Conservation (phyloP, 768 basidiomycete species). For the Podaxis sp. region DNA sequence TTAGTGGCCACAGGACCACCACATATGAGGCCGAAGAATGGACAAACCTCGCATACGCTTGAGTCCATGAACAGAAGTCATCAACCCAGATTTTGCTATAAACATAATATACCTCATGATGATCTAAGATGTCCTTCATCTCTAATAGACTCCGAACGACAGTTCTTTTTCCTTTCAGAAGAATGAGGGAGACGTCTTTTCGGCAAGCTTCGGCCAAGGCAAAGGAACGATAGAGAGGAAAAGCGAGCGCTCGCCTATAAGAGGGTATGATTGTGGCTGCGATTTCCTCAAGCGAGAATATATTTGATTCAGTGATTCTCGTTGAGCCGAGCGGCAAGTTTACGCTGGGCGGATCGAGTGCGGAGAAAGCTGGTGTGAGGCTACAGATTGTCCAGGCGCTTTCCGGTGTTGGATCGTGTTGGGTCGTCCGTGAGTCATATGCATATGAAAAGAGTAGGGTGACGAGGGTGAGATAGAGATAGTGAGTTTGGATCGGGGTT, state of each 20-base stretch:
- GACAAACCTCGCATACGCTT: constrained; percentile 67
- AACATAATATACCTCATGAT: constrained; percentile 85
- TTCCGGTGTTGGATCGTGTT: constrained; percentile 80
- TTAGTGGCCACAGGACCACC: background rate
- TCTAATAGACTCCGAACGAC: constrained; percentile 68
- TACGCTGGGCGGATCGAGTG: constrained; percentile 55
- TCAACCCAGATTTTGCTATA: constrained; percentile 87
- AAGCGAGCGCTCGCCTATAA: constrained; percentile 73
- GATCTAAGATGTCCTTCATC: constrained; percentile 73
- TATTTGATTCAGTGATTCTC: constrained; percentile 20
- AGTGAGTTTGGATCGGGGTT: constrained; percentile 52
- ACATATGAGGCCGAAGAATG: background rate
- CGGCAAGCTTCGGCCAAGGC: constrained; percentile 68
- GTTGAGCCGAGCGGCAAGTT: constrained; percentile 27
- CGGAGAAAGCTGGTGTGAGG: constrained; percentile 78
- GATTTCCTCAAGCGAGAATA: constrained; percentile 48
- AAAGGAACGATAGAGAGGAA: constrained; percentile 82
- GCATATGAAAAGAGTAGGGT: constrained; percentile 77
- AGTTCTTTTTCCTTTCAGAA: constrained; percentile 60
- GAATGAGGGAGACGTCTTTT: constrained; percentile 56
- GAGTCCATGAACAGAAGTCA: constrained; percentile 82
- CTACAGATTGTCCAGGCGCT: constrained; percentile 84
- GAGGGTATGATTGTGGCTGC: constrained; percentile 52
- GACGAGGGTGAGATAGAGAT: constrained; percentile 67
- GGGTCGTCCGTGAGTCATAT: constrained; percentile 79